phyloP scores from a whole-genome alignment of 2,329 filamentous ascomycete genomes.

The Colletotrichum nymphaeae region DNA sequence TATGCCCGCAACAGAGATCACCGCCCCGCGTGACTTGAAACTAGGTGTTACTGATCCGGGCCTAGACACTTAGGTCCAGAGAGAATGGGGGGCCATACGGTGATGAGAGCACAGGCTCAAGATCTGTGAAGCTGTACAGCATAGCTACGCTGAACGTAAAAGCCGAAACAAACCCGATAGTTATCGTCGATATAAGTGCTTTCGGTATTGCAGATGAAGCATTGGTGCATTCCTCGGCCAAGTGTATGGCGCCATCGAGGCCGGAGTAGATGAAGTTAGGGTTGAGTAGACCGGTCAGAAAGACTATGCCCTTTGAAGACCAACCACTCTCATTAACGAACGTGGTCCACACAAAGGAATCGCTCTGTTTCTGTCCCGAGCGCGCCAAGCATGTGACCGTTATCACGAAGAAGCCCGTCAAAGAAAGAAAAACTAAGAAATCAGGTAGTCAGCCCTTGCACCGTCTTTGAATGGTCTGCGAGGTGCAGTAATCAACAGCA shows the following conservation, averaged over 20 bases:
- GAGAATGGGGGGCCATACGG: neutral
- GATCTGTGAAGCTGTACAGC: slow-evolving; percentile 39
- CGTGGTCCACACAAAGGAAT: slow-evolving; percentile 43
- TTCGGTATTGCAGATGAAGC: slow-evolving; percentile 45
- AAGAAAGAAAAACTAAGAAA: slow-evolving; percentile 9
- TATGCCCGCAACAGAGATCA: no score
- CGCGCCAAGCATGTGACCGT: slow-evolving; percentile 44
- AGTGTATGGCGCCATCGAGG: slow-evolving; percentile 49
- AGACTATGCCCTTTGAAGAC: slow-evolving; percentile 45
- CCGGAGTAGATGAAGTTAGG: slow-evolving; percentile 51
- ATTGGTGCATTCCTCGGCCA: slow-evolving; percentile 50
- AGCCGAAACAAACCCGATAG: slow-evolving; percentile 47
- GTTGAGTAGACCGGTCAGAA: slow-evolving; percentile 51
- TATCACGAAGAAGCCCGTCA: slow-evolving; percentile 43
- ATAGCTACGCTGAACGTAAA: slow-evolving; percentile 45
- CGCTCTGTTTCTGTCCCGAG: slow-evolving; percentile 9
- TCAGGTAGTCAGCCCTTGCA: no score
- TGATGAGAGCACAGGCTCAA: slow-evolving; percentile 32
- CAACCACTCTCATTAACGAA: slow-evolving; percentile 45
- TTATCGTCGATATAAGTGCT: slow-evolving; percentile 46
- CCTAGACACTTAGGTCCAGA: no score
- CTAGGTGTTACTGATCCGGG: no score
- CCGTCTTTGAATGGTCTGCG: neutral
- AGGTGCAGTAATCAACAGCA: neutral
- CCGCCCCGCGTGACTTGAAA: no score